Percentiles rank a stretch among this genome's conserved stretches.
Evolutionary conservation across 1,284 basidiomycete genomes (phyloP).

Genomic region (Tilletia walkeri): DNA sequence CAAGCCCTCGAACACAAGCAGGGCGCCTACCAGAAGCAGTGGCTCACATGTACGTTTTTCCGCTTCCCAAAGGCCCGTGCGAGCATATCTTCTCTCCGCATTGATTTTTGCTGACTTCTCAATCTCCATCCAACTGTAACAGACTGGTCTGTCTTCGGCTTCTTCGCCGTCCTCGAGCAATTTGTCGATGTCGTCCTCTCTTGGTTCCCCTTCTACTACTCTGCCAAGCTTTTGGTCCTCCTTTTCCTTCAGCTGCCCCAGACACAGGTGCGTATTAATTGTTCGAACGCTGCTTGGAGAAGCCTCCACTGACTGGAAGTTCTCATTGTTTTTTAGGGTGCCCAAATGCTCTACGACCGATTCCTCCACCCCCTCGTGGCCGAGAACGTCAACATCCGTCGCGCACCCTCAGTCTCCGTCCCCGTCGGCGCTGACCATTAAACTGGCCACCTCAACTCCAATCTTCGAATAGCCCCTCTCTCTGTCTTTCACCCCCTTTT

Average conservation of each 20-base stretch:
- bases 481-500: too few relatives aligned
- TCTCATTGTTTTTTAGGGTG: conserved; percentile 31
- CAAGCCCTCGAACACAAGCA: conserved; percentile 47
- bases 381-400: conserved; percentile 13
- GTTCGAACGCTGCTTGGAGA: background rate
- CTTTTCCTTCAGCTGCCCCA: conserved; percentile 85
- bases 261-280: conserved; percentile 59
- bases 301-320: background rate
- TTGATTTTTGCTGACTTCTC: too few relatives aligned
- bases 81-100: too few relatives aligned
- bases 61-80: too few relatives aligned
- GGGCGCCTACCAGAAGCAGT: conserved; percentile 6
- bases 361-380: conserved; percentile 48
- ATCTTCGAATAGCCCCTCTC: too few relatives aligned
- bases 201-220: conserved; percentile 82
- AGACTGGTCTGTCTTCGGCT: conserved; percentile 55
- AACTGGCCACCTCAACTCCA: too few relatives aligned
- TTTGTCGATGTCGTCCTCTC: conserved; percentile 51
- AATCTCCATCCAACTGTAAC: conserved; percentile 44
- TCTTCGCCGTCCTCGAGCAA: conserved; percentile 55
- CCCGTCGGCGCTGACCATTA: conserved; percentile 9
- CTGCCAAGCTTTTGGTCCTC: conserved; percentile 77
- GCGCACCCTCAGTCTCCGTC: conserved; percentile 2
- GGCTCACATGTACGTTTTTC: conserved; percentile 16
- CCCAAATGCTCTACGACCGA: conserved; percentile 53